phyloP scores from a whole-genome alignment of 2,329 filamentous ascomycete species.

The Raffaelea arxii region DNA sequence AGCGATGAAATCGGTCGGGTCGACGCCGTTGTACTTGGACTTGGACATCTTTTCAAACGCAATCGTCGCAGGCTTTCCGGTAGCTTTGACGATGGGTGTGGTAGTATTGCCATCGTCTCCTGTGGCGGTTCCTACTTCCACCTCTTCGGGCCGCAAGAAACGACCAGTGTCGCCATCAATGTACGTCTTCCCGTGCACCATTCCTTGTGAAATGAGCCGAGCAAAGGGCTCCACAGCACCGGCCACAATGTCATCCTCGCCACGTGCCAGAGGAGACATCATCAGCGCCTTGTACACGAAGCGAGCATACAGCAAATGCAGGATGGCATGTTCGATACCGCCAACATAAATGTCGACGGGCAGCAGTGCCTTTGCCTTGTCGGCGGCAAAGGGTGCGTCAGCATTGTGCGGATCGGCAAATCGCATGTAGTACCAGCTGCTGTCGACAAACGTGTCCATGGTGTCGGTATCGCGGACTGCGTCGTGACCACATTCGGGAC shows the following conservation, averaged over 20 bases:
- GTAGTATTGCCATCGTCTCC: constrained; percentile 48
- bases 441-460: constrained; percentile 95
- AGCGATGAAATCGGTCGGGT: constrained; percentile 62
- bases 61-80: constrained; percentile 47
- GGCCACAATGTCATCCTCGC: constrained; percentile 19
- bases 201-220: constrained; percentile 76
- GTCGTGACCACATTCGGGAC: constrained; percentile 60
- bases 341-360: constrained; percentile 86
- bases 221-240: constrained; percentile 64
- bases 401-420: constrained; percentile 64
- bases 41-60: constrained; percentile 92
- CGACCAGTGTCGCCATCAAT: constrained; percentile 63
- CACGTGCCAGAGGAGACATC: constrained; percentile 25
- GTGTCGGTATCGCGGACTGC: constrained; percentile 84
- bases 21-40: constrained; percentile 86
- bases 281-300: constrained; percentile 85
- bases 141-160: constrained; percentile 67
- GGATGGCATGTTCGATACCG: constrained; percentile 81
- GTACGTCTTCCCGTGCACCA: constrained; percentile 85
- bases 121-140: too few relatives aligned
- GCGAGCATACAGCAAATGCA: constrained; percentile 79
- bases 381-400: constrained; percentile 50
- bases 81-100: constrained; percentile 51
- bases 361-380: constrained; percentile 44
- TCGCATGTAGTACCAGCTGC: constrained; percentile 85